Evolutionary conservation across 768 basidiomycete species (phyloP).

Genomic region (Tulasnella sp.): DNA sequence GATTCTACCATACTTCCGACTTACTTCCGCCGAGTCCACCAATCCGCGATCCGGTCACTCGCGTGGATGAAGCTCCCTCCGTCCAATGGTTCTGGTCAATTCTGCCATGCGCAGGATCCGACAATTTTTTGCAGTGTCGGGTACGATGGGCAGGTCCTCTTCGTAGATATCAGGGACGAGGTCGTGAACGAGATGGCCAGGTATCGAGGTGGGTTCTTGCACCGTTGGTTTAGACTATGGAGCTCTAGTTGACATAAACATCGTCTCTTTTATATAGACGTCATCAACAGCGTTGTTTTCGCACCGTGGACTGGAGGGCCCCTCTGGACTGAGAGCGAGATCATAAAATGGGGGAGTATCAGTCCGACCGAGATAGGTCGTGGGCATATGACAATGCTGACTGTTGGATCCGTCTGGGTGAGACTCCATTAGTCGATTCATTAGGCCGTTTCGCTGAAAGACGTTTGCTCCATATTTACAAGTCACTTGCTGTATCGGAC

Average conservation of each 20-base stretch:
- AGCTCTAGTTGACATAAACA: too few species aligned
- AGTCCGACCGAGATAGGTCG: slow-evolving; percentile 64
- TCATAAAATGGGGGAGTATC: slow-evolving; percentile 64
- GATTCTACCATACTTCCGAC: slow-evolving; percentile 45
- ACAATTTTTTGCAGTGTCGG: slow-evolving; percentile 56
- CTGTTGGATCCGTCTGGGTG: slow-evolving; percentile 78
- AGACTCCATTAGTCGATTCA: too few species aligned
- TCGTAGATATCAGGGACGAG: slow-evolving; percentile 68
- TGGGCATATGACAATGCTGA: slow-evolving; percentile 61
- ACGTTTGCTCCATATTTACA: not conserved
- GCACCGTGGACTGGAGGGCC: slow-evolving; percentile 58
- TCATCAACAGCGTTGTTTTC: slow-evolving; percentile 57
- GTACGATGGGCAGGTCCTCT: slow-evolving; percentile 65
- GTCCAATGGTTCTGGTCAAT: slow-evolving; percentile 12
- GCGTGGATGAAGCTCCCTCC: slow-evolving; percentile 66
- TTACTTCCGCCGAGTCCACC: slow-evolving; percentile 63
- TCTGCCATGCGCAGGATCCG: slow-evolving; percentile 36
- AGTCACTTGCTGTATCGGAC: slow-evolving; percentile 70
- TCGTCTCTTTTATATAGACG: slow-evolving; percentile 37
- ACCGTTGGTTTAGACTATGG: slow-evolving; percentile 9
- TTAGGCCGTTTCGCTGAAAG: not conserved
- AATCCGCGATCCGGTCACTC: slow-evolving; percentile 67
- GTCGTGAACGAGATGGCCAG: slow-evolving; percentile 61
- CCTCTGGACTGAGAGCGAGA: slow-evolving; percentile 75
- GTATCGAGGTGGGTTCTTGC: slow-evolving; percentile 47